Evolutionary conservation across 495 filamentous ascomycete genomes (phyloP), one percentile per base, ranked within the genome.

Genomic region (Lophium mytilinum): DNA sequence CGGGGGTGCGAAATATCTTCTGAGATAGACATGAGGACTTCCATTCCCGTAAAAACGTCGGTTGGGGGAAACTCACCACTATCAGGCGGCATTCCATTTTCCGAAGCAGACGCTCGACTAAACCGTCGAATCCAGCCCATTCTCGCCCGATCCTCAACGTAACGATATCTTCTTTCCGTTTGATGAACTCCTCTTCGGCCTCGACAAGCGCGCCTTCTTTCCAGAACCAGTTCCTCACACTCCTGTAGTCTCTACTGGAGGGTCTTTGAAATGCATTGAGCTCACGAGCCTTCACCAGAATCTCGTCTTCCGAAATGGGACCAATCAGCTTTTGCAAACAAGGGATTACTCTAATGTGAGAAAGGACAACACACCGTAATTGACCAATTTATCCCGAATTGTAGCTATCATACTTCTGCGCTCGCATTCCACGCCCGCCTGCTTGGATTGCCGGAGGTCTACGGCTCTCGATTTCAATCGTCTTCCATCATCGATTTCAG

Each of bases 111-210:
- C 40, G 36, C 57, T 75, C 74, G 11, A 77, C 52, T 1, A 64
- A 15, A 0, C 66, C 72, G 49, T 76, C 73, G 18, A 76, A 72
- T 41, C 67, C 64, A 24, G 71, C 66, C 50, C 71, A 62, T 52
- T 77, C 74, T 9, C 72, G 59, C 0, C 72, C 73, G 10, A 56
- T 63, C 6, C 68, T 55, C 1, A 76, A 56, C 9, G 71, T 72
- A 1, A 77, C 53, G 9, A 72, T 66, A 55, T 77, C 75, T 53
- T 72, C 74, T 58, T 71, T 72, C 9, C 62, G 57, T 36, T 65
- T 62, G 10, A 77, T 73, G 46, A 58, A 72, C 4, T 52, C 62
- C 50, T 54, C 56, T 18, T 73, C 72, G 7, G 58, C 37, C 42
- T 71, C 56, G 11, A 54, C 59, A 0, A 74, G 43, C 8, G 68